Evolutionary conservation across 495 filamentous ascomycete genomes (phyloP), one percentile per base, ranked within the genome.

Genomic region (Aspergillus sparsus): DNA sequence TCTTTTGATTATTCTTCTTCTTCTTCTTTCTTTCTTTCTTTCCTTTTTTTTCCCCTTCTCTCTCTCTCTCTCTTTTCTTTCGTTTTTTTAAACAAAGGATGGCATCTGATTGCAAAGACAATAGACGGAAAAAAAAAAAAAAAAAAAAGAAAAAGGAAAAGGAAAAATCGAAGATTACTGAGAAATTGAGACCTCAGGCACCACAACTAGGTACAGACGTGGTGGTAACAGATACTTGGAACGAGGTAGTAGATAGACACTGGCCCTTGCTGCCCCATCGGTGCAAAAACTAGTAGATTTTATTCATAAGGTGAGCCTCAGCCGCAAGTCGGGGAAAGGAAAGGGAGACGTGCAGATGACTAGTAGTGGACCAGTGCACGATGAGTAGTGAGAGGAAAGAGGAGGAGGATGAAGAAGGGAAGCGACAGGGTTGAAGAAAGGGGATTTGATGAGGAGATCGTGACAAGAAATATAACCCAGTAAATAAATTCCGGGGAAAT

Each of bases 301-400:
- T 56, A 46, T 47, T 47, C 53, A 56, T 37, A 42, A n/a, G 18
- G 36, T 4, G 33, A 11, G 9, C 16, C 42, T 59, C 57, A 59
- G 57, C 57, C 57, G 37, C 57, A 46, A 53, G 15, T 15, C 18
- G 34, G 47, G 46, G 56, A 46, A 42, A 31, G 7, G 34, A 54
- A 54, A 36, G 15, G 52, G 42, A 37, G n/a, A 12, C 57, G 32
- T 45, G 57, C 57, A 59, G 57, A 53, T 27, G 35, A 31, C 49
- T 21, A 34, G 31, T 34, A n/a, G 9, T 41, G 37, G 37, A 41
- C n/a, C 37, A 16, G 6, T 51, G 49, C 49, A 51, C 49, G 31
- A 34, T 12, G 49, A 51, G 49, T 18, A 7, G 31, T 8, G 47
- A 13, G 10, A 18, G 10, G 44, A 18, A 7, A 1, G 44, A 18